phyloP scores from a whole-genome alignment of 2,329 filamentous ascomycete species.

The Exophiala sp. region DNA sequence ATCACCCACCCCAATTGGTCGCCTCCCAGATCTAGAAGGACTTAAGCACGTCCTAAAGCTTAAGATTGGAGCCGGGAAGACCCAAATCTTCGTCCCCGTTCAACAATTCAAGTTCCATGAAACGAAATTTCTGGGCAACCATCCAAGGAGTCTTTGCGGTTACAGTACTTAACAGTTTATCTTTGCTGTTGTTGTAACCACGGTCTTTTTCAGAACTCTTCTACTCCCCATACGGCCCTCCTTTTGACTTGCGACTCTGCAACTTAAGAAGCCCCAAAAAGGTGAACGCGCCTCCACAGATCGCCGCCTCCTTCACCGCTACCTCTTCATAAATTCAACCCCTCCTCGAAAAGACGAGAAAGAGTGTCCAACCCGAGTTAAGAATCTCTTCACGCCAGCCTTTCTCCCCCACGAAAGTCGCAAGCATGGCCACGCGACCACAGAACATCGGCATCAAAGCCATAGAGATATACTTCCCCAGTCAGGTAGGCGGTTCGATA shows the following conservation, averaged over 20 bases:
- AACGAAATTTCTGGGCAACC: background rate
- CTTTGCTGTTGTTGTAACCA: no score
- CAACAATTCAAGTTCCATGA: conserved; percentile 1
- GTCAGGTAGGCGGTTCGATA: conserved; percentile 61
- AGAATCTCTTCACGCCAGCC: background rate
- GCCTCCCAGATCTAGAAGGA: background rate
- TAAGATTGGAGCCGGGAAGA: background rate
- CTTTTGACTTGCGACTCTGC: background rate
- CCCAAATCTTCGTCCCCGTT: background rate
- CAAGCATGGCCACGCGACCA: conserved; percentile 67
- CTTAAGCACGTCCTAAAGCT: background rate
- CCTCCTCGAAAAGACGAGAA: background rate
- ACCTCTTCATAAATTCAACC: background rate
- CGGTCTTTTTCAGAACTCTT: no score
- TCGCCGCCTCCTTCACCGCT: conserved; percentile 3
- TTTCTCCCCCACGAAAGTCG: background rate
- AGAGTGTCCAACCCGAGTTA: conserved; percentile 1
- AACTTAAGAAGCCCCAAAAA: background rate
- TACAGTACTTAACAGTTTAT: no score
- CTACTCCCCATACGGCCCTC: no score
- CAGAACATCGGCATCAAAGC: conserved; percentile 90
- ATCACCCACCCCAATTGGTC: background rate
- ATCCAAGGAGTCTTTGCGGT: no score
- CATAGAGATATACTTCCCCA: conserved; percentile 86
- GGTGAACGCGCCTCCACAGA: background rate